These are phyloP conservation scores for Fusarium staphyleae DNA, from an alignment of 2,329 filamentous ascomycete genomes.

Conservation along the genomic window DNA sequence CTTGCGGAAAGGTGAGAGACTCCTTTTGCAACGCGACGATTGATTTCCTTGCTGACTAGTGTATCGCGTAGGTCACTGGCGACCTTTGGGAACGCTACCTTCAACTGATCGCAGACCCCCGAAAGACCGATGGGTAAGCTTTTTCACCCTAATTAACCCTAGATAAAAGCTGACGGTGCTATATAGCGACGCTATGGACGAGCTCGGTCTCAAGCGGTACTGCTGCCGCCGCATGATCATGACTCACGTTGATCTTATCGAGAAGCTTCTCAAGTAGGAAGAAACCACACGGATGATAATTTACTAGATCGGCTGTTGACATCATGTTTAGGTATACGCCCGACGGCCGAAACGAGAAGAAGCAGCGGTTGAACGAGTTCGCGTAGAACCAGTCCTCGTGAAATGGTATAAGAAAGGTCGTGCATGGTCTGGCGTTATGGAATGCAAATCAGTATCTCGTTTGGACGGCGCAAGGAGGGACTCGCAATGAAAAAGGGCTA, in stretches of 20 bases:
- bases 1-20: conserved; percentile 87
- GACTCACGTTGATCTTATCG: conserved; percentile 98
- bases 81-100: conserved; percentile 98
- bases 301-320: conserved; percentile 15
- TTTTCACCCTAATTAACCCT: neutral
- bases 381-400: conserved; percentile 33
- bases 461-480: conserved; percentile 42
- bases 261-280: conserved; percentile 91
- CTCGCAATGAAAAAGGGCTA: conserved; percentile 32
- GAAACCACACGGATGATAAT: neutral
- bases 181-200: conserved; percentile 89
- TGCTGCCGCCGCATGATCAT: conserved; percentile 99
- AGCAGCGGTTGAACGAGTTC: conserved; percentile 52
- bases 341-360: conserved; percentile 69
- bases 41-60: conserved; percentile 37
- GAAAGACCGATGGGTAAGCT: conserved; percentile 74
- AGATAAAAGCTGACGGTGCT: conserved; percentile 36
- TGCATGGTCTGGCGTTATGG: conserved; percentile 46
- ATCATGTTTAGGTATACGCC: conserved; percentile 61
- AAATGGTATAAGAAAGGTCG: conserved; percentile 25
- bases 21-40: conserved; percentile 16
- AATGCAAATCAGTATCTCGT: conserved; percentile 38
- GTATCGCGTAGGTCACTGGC: conserved; percentile 76
- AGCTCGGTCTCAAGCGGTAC: conserved; percentile 91
- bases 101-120: conserved; percentile 78